Evolutionary conservation across 139 green algal species (phyloP), one percentile per base, ranked within the genome.

Genomic region (Chara braunii): DNA sequence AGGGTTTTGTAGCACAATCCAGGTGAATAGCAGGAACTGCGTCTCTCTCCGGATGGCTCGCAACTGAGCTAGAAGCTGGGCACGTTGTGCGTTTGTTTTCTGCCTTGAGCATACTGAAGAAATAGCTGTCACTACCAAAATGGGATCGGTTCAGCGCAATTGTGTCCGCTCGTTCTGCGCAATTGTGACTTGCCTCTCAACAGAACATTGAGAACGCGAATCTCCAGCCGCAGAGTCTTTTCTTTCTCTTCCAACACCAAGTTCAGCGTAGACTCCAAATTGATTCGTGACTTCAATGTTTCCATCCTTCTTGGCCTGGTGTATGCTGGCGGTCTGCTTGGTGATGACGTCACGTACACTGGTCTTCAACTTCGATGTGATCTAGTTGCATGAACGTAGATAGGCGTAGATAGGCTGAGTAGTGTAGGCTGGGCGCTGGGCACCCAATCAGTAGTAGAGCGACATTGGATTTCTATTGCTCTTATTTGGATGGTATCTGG

Each of bases 181-280:
- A n/a, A n/a, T n/a, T n/a, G 23, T 11, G 43, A 57, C 43, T 83
- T 83, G 29, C 81, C 66, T 3, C 31, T 48, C 42, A 84, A 64
- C 33, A 81, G 37, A 58, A 60, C 14, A 48, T 81, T 81, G 30
- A 81, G 54, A 35, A 84, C 51, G 43, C 78, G 81, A 42, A 87
- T 87, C 62, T 87, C 81, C 0, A 79, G 82, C 2, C 82, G 64
- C 24, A 87, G 65, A 22, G 82, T 84, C 45, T 82, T 77, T 48
- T 87, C 68, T 72, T 87, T 87, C 40, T 75, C 81, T 12, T 72
- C 43, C 63, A 87, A 78, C 3, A 70, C 67, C 2, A 81, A 52
- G 8, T 63, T 45, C 57, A 87, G 37, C 9, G 65, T 68, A 4
- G 18, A 14, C 50, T 85, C 62, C 28, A 87, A n/a, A 30, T 35